Evolutionary conservation across 2,329 filamentous ascomycete species (phyloP), one percentile per base, ranked within the genome.

Genomic region (Ceratocystis eucalypticola): DNA sequence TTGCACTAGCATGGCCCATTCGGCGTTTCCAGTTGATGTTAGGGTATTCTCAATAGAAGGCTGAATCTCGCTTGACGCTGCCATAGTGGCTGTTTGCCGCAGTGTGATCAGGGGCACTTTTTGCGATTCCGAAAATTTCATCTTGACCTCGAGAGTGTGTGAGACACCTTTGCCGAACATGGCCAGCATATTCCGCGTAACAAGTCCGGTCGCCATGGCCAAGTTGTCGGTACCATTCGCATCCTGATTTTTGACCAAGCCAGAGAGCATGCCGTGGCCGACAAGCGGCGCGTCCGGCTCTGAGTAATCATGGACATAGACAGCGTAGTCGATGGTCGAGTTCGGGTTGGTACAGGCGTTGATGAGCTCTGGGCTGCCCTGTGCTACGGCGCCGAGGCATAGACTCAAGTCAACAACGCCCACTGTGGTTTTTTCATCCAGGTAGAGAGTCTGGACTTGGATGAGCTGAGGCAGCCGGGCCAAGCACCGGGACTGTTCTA

Each of bases 301-400:
- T 12, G 94, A 96, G 75, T 93, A 97, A 75, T 99, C 94, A 78
- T 91, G 90, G 37, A 93, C 91, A 76, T 99, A 99, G 66, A 99
- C 86, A n/a, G 91, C 94, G 77, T 94, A 99, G 77, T 99, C 92
- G 75, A 84, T 77, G 77, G 77, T 88, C 74, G 79, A 88, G 80
- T 73, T 84, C 61, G 91, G 79, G 25, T 25, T 45, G 20, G 61
- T 55, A 12, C 64, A 53, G 5, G 63, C 37, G 41, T 68, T 64
- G 7, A 72, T 71, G 59, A 99, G 82, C 77, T 99, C 94, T 46
- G 94, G 94, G 74, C 94, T 97, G 77, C 81, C 83, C 66, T 84
- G 79, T 28, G 80, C 78, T 68, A 99, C 87, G 66, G 92, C 89
- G 74, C 93, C 86, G 59, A 96, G 84, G 75, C 94, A 97, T 69